A percentile compares a stretch with the other conserved stretches of the same genome.
Evolutionary conservation across 83 land plant species (phyloP).

Genomic region (Picea abies): DNA sequence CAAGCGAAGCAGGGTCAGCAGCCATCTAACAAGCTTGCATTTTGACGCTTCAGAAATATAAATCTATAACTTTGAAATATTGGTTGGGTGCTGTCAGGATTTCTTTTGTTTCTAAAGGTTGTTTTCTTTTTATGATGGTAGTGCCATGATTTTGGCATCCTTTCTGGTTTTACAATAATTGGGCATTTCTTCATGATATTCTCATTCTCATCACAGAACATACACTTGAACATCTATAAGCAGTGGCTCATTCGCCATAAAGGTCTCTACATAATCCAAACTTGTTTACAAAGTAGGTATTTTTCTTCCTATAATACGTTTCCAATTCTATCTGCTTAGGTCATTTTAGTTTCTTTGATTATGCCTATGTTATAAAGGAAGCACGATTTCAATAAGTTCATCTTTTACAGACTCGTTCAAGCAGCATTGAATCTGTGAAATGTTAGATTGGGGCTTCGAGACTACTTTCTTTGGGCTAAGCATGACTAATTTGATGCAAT

Average conservation of each 20-base stretch:
- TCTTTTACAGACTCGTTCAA: background rate
- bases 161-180: too few relatives aligned
- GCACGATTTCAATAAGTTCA: background rate
- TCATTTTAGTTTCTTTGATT: conserved; percentile 5
- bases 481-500: background rate
- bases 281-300: background rate
- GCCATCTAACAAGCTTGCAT: background rate
- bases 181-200: too few relatives aligned
- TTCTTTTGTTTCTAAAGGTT: too few relatives aligned
- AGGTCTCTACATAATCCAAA: background rate
- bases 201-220: background rate
- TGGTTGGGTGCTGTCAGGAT: background rate
- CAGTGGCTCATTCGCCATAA: background rate
- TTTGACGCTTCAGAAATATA: conserved; percentile 3
- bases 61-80: background rate
- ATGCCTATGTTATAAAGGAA: background rate
- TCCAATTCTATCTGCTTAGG: background rate
- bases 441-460: background rate
- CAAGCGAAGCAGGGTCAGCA: background rate
- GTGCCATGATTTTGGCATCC: too few relatives aligned
- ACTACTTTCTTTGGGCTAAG: background rate
- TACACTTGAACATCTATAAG: background rate
- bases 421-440: background rate
- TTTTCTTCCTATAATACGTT: background rate
- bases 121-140: too few relatives aligned